phyloP scores from a whole-genome alignment of 768 basidiomycete genomes.

The Coprinopsis marcescibilis region DNA sequence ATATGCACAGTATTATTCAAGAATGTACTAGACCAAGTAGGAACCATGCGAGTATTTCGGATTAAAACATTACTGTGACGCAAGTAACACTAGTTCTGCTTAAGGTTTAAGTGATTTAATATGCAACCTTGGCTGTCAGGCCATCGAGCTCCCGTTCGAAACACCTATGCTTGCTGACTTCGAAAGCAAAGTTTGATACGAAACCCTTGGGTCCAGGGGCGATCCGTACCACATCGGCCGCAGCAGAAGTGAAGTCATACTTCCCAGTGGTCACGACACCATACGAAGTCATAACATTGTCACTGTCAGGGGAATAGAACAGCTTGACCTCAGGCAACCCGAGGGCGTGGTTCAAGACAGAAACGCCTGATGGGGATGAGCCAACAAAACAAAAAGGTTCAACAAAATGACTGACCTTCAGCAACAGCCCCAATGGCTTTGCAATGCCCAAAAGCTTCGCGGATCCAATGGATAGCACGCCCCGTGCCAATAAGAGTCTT shows the following conservation, averaged over 20 bases:
- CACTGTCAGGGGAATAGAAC: slow-evolving; percentile 23
- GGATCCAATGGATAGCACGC: slow-evolving; percentile 72
- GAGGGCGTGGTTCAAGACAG: slow-evolving; percentile 42
- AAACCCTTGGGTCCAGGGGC: slow-evolving; percentile 45
- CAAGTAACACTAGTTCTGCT: too few relatives aligned
- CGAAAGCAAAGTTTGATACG: slow-evolving; percentile 50
- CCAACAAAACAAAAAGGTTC: background rate
- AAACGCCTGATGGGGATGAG: slow-evolving; percentile 31
- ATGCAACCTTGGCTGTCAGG: slow-evolving; percentile 46
- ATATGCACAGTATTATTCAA: too few relatives aligned
- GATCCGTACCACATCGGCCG: slow-evolving; percentile 39
- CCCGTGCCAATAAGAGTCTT: slow-evolving; percentile 56
- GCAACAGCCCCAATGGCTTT: slow-evolving; percentile 80
- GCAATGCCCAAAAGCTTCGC: slow-evolving; percentile 83
- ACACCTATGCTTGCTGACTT: slow-evolving; percentile 63
- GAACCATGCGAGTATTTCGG: too few relatives aligned
- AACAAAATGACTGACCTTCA: slow-evolving; percentile 36
- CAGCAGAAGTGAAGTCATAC: slow-evolving; percentile 34
- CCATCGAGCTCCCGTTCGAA: slow-evolving; percentile 59
- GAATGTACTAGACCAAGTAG: too few relatives aligned
- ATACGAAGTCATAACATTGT: slow-evolving; percentile 49
- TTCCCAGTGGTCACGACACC: slow-evolving; percentile 60
- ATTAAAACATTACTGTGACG: too few relatives aligned
- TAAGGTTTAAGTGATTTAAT: slow-evolving; percentile 15
- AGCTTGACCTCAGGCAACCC: slow-evolving; percentile 43